These are phyloP conservation scores for Petunia axillaris DNA, from an alignment of 257 asterid species.

Conservation along the genomic window DNA sequence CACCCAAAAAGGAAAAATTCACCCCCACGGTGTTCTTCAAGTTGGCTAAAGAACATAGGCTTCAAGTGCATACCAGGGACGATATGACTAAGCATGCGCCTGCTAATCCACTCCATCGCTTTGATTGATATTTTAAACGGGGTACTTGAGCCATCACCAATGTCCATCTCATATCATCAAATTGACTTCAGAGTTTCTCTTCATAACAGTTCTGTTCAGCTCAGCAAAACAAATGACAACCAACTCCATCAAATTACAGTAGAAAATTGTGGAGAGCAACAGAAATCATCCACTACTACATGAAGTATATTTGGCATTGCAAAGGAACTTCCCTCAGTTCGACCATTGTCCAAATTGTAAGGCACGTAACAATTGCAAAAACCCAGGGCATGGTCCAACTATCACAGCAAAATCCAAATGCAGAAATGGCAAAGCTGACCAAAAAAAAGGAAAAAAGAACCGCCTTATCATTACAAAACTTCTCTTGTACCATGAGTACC, in stretches of 20 bases:
- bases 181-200: neutral
- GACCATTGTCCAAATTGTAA: neutral
- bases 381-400: neutral
- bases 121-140: no score
- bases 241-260: neutral
- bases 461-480: constrained; percentile 1
- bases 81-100: no score
- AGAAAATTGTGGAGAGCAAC: neutral
- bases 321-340: neutral
- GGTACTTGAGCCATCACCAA: no score
- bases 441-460: neutral
- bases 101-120: no score
- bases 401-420: neutral
- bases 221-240: neutral
- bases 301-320: neutral
- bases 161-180: no score
- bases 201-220: neutral
- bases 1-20: no score
- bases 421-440: constrained; percentile 9
- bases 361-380: neutral
- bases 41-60: no score
- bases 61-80: no score
- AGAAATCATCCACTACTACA: neutral
- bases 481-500: neutral
- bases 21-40: no score